A percentile compares a stretch with the other conserved stretches of the same genome.
Conservation (phyloP, 1,139 yeast genomes). For the Meyerozyma elateridarum region DNA sequence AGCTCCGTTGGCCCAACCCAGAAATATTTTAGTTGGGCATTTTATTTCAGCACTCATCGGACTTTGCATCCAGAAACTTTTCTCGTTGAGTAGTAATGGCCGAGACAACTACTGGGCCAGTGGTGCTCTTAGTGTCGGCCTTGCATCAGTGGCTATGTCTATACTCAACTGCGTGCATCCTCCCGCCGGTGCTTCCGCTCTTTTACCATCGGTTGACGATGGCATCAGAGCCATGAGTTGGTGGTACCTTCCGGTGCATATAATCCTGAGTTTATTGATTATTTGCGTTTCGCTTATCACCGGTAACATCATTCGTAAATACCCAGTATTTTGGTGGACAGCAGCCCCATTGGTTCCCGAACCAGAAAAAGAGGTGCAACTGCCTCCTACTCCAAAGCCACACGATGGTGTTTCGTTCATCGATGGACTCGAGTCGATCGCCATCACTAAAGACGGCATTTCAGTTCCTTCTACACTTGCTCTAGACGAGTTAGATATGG, state of each 20-base stretch:
- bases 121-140: constrained; percentile 58
- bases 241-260: constrained; percentile 62
- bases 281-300: constrained; percentile 49
- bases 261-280: constrained; percentile 48
- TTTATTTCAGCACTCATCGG: constrained; percentile 52
- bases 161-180: constrained; percentile 61
- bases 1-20: constrained; percentile 65
- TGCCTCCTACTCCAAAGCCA: constrained; percentile 3
- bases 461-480: constrained; percentile 21
- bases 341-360: constrained; percentile 19
- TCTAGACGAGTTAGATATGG: constrained; percentile 23
- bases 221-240: constrained; percentile 51
- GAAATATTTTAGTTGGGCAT: constrained; percentile 57
- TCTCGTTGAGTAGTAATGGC: constrained; percentile 37
- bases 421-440: constrained; percentile 12
- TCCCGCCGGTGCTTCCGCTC: constrained; percentile 71
- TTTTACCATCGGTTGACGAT: constrained; percentile 52
- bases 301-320: constrained; percentile 50
- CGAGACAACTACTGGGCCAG: constrained; percentile 50
- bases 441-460: constrained; percentile 17
- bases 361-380: constrained; percentile 3
- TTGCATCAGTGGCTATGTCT: constrained; percentile 55
- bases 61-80: constrained; percentile 51
- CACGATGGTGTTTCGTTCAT: constrained; percentile 5
- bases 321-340: constrained; percentile 67